Evolutionary conservation across 2,329 filamentous ascomycete species (phyloP).

Genomic region (Cercospora janseana): DNA sequence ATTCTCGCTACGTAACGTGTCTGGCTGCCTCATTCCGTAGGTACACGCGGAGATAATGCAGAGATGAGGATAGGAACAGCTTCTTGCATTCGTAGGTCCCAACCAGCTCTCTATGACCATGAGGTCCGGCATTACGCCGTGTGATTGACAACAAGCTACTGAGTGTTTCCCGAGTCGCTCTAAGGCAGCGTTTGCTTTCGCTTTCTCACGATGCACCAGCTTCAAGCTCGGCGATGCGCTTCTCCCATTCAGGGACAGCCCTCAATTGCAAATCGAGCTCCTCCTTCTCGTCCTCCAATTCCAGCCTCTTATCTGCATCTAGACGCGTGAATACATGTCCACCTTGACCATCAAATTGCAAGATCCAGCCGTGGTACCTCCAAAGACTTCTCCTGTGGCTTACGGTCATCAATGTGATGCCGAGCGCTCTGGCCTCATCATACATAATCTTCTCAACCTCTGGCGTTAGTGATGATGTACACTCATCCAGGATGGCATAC

Average conservation of each 20-base stretch:
- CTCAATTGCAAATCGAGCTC: constrained; percentile 83
- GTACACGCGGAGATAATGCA: no score
- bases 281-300: constrained; percentile 93
- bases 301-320: constrained; percentile 80
- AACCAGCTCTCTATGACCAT: constrained; percentile 6
- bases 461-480: constrained; percentile 89
- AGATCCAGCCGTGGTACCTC: constrained; percentile 92
- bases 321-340: constrained; percentile 84
- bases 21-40: no score
- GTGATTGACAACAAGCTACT: neutral
- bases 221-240: constrained; percentile 72
- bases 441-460: constrained; percentile 97
- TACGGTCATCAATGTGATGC: constrained; percentile 96
- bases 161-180: neutral
- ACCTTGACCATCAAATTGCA: constrained; percentile 96
- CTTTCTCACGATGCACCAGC: constrained; percentile 25
- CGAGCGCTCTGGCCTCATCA: constrained; percentile 85
- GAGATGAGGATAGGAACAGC: neutral
- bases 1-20: no score
- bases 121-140: neutral
- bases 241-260: constrained; percentile 83
- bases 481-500: constrained; percentile 96
- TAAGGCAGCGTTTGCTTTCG: neutral
- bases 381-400: constrained; percentile 86
- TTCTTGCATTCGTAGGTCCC: neutral